Base-by-base conservation (phyloP, 2,329 filamentous ascomycete genomes). In the Didymella sp. region DNA sequence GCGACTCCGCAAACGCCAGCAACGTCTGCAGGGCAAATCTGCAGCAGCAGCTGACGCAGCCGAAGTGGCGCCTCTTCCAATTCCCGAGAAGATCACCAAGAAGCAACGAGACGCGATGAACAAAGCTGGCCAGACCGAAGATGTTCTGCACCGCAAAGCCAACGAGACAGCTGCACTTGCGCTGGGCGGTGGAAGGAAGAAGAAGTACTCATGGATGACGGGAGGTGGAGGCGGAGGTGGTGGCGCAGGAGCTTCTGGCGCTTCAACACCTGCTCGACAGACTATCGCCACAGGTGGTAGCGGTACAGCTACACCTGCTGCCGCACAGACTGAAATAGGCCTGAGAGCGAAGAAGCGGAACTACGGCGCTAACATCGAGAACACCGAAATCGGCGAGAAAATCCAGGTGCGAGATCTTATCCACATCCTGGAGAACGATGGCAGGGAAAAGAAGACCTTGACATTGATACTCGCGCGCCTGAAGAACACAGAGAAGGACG, bases 351-450 rank as follows among this genome's bases (percentile, higher is more conserved):
- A 86, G 30, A 83, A 85, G 15, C 82, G 85, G 22, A 86, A 87
- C 50, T 85, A 87, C 50, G 91, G 91, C n/a, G 82, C 84, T 15
- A 91, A 88, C 84, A 85, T 91, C 57, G 92, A 97, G 75, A 89
- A 92, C 67, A 87, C 86, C 50, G 86, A 89, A 21, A 89, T 89
- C 71, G 92, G 91, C 28, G 85, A 83, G 64, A 88, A 88, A 24
- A 91, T 97, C 44, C 92, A 97, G 78, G 80, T 96, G 49, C 85
- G 94, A 51, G 94, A 97, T 75, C 87, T 92, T 80, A 81, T 96
- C 15, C 82, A 86, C 19, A 90, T 90, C 58, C 81, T 97, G 43
- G 93, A 96, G 74, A 82, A 87, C 47, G 91, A 96, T 72, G 89
- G 90, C 1, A 83, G 82, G 63, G 89, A 92, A 73, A 79, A 79